A percentile compares a stretch with the other conserved stretches of the same genome.
Evolutionary conservation across 345 rosid genomes (phyloP).

Genomic region (Moricandia arvensis): DNA sequence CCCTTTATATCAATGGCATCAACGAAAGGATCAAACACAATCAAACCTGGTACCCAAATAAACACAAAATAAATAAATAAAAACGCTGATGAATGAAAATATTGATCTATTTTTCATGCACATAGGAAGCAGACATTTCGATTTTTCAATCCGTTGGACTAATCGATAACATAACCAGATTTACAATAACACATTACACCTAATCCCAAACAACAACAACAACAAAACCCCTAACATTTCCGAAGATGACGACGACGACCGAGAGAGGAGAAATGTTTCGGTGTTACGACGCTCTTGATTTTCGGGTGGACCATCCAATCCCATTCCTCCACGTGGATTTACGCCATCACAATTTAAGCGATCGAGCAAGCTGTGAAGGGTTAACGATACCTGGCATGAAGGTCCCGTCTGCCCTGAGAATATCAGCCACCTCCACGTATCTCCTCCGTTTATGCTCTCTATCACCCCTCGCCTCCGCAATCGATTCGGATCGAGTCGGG

Average conservation of each 20-base stretch:
- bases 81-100: too few relatives aligned
- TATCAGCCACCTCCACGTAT: conserved; percentile 63
- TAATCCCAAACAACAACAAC: neutral
- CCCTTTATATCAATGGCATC: too few relatives aligned
- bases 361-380: conserved; percentile 76
- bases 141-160: neutral
- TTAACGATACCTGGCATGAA: conserved; percentile 73
- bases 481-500: conserved; percentile 31
- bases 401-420: conserved; percentile 63
- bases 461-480: conserved; percentile 16
- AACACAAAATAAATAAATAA: too few relatives aligned
- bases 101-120: neutral
- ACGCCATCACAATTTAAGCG: conserved; percentile 49
- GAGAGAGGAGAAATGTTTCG: neutral
- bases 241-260: neutral
- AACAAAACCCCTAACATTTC: neutral
- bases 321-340: conserved; percentile 35
- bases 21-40: too few relatives aligned
- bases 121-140: neutral
- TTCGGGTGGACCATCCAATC: conserved; percentile 30
- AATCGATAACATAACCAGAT: neutral
- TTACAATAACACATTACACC: neutral
- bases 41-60: too few relatives aligned
- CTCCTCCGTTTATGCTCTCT: conserved; percentile 39
- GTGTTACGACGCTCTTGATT: neutral